Conservation (phyloP, 169 alveolate genomes). For the Cryptosporidium canis region DNA sequence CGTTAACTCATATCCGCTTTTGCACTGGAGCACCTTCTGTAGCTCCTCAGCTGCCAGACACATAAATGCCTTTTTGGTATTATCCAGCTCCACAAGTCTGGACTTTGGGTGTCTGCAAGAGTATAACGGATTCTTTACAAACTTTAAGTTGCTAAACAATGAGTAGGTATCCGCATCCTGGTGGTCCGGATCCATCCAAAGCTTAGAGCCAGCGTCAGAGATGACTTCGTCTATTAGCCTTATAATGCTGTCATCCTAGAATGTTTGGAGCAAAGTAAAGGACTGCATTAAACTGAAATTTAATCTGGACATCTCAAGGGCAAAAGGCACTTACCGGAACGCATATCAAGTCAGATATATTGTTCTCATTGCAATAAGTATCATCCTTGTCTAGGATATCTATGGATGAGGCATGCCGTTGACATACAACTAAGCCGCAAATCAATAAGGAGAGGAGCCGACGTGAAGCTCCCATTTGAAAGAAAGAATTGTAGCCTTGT, state of each 20-base stretch:
- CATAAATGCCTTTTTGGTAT: slow-evolving; percentile 5
- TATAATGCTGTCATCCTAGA: not conserved
- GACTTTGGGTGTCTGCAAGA: slow-evolving; percentile 45
- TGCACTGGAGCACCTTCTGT: slow-evolving; percentile 38
- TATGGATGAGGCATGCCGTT: not conserved
- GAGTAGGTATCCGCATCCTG: not conserved
- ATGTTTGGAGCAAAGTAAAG: too few relatives aligned
- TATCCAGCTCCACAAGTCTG: slow-evolving; percentile 16
- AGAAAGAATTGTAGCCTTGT: too few relatives aligned
- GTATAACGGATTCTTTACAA: slow-evolving; percentile 27
- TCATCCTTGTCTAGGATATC: slow-evolving; percentile 34
- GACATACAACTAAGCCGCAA: not conserved
- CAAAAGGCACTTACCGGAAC: slow-evolving; percentile 35
- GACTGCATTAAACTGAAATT: not conserved
- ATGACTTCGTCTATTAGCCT: not conserved
- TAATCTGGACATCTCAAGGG: not conserved
- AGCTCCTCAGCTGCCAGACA: not conserved
- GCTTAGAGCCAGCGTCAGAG: not conserved
- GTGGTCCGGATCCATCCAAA: not conserved
- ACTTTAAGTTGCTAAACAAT: slow-evolving; percentile 17
- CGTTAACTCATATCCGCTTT: slow-evolving; percentile 25
- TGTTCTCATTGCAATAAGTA: slow-evolving; percentile 47
- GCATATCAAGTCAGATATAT: slow-evolving; percentile 42
- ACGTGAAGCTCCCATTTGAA: not conserved
- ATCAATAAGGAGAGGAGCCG: not conserved